Evolutionary conservation across 164 flowering plant species (phyloP), one percentile per base, ranked within the genome.

Genomic region (Piper longum): DNA sequence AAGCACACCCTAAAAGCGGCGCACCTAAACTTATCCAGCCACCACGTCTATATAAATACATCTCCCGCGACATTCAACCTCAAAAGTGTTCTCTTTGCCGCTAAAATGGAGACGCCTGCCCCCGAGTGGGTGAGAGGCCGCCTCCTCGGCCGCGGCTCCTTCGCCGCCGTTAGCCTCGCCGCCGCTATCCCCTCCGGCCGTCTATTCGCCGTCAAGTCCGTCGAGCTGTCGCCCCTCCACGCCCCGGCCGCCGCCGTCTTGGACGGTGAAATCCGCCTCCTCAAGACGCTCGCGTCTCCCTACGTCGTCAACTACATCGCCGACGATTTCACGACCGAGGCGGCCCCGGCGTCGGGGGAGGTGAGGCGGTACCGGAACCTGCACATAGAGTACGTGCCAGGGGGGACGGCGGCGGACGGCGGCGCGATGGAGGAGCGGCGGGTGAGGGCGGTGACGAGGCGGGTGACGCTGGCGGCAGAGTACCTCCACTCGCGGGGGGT

Each of bases 191-290:
- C 72, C 2, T 61, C 57, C 79, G 81, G 79, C 9, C 56, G 17
- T 1, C 62, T 78, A 17, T 89, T 89, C 65, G 96, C 96, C 0
- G 93, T 84, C 19, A 89, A 89, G 69, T 89, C 76, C 0, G 40
- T 75, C 2, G n/a, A 62, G 12, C 12, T 61, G 12, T 16, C 57
- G 48, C 7, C 55, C 61, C 65, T 67, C 4, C 57, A 39, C 42
- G 62, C 73, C 4, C 52, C 62, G 41, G 82, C 74, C 44, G 18
- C 73, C 4, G 74, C 67, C 59, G 68, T 81, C 0, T 36, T 89
- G 17, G 86, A 90, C 72, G 83, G 79, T 65, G 97, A 90, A 70
- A 84, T 86, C 51, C 44, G 62, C 43, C 72, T 82, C 39, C 87
- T 90, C 42, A 64, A 70, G 9, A 67, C 80, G 3, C 69, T 87